These are phyloP conservation scores for Triglochin maritima DNA, from an alignment of 106 monocot genomes.

Conservation along the genomic window DNA sequence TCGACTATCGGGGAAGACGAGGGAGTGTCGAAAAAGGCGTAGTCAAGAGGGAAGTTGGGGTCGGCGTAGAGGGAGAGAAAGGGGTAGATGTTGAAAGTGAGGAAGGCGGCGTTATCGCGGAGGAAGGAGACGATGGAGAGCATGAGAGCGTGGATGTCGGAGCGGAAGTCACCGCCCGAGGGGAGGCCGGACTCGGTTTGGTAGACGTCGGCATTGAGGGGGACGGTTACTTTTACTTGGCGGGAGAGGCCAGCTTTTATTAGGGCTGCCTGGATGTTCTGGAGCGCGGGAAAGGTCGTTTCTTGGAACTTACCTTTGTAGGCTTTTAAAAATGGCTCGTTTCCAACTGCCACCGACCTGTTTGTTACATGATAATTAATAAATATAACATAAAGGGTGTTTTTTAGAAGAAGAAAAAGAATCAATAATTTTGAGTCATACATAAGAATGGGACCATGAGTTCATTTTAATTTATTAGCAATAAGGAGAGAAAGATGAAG, in stretches of 20 bases:
- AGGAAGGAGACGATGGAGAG: conserved; percentile 62
- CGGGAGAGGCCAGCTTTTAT: conserved; percentile 52
- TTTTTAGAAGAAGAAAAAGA: too few relatives aligned
- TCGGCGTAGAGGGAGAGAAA: conserved; percentile 86
- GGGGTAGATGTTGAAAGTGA: conserved; percentile 98
- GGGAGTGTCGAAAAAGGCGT: conserved; percentile 41
- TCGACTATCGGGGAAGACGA: conserved; percentile 45
- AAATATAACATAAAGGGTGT: too few relatives aligned
- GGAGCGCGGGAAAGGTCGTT: conserved; percentile 60
- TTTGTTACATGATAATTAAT: neutral
- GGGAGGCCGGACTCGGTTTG: conserved; percentile 51
- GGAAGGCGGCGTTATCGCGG: conserved; percentile 44
- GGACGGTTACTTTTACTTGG: conserved; percentile 74
- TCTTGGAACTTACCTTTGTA: conserved; percentile 52
- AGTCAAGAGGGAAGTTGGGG: conserved; percentile 83
- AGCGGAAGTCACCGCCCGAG: conserved; percentile 75
- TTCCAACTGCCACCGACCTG: conserved; percentile 80
- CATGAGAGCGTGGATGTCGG: conserved; percentile 71
- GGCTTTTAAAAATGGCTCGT: conserved; percentile 76
- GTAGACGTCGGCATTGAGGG: conserved; percentile 90
- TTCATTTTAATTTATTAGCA: too few relatives aligned
- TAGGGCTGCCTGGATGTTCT: conserved; percentile 86
- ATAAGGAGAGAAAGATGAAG: too few relatives aligned
- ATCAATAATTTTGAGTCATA: too few relatives aligned
- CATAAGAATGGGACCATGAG: neutral